These are phyloP conservation scores for Tylopilus sp. DNA, from an alignment of 1,284 basidiomycete species.

Conservation along the genomic window DNA sequence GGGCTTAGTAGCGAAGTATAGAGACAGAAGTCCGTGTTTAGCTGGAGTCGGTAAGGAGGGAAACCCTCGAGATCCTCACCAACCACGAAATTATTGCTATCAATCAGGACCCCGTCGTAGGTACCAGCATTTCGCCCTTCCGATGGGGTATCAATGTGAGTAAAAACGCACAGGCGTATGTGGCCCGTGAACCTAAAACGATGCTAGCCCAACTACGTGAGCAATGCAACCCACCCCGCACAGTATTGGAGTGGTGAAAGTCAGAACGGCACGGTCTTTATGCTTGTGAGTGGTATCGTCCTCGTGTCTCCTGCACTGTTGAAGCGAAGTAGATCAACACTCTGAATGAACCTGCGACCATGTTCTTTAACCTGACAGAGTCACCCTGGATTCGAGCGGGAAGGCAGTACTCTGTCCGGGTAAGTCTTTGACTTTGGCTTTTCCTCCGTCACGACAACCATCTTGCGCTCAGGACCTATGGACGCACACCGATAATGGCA, in stretches of 20 bases:
- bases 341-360: conserved; percentile 48
- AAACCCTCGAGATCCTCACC: conserved; percentile 52
- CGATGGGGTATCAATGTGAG: conserved; percentile 62
- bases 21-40: conserved; percentile 21
- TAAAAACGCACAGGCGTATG: background rate
- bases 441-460: conserved; percentile 5
- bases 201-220: conserved; percentile 48
- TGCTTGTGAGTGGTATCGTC: conserved; percentile 41
- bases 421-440: conserved; percentile 24
- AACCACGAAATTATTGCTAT: conserved; percentile 65
- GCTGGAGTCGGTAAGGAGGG: conserved; percentile 47
- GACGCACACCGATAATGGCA: conserved; percentile 66
- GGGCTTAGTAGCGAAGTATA: background rate
- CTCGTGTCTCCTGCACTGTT: background rate
- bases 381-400: conserved; percentile 69
- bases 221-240: conserved; percentile 48
- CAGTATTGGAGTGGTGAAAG: conserved; percentile 58
- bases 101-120: conserved; percentile 63
- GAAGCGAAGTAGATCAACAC: conserved; percentile 42
- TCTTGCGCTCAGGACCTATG: conserved; percentile 52
- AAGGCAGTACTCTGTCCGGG: conserved; percentile 56
- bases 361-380: conserved; percentile 64
- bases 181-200: background rate
- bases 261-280: conserved; percentile 52
- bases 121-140: conserved; percentile 60